Percentiles rank a stretch among this genome's conserved stretches.
Conservation (phyloP, 805 yeast genomes). For the Saccharomycopsis olivae region DNA sequence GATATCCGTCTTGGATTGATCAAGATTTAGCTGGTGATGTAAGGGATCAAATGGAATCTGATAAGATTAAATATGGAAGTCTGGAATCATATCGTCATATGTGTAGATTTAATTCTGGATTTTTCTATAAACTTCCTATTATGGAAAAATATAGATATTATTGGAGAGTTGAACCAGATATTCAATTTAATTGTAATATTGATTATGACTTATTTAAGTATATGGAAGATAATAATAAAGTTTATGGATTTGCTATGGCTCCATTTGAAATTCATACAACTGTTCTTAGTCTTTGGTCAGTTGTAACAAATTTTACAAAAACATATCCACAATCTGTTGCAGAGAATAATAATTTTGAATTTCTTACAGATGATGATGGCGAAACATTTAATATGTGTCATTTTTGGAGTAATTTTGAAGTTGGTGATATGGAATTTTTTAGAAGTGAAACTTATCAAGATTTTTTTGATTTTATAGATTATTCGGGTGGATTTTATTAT, state of each 20-base stretch:
- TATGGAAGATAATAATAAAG: constrained; percentile 32
- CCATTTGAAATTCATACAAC: constrained; percentile 43
- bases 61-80: constrained; percentile 34
- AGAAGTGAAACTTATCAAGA: constrained; percentile 35
- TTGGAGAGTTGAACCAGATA: constrained; percentile 54
- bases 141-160: constrained; percentile 41
- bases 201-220: constrained; percentile 42
- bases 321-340: constrained; percentile 36
- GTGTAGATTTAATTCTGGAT: constrained; percentile 72
- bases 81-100: constrained; percentile 44
- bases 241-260: constrained; percentile 41
- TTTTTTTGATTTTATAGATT: constrained; percentile 37
- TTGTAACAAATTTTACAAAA: constrained; percentile 35
- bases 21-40: constrained; percentile 23
- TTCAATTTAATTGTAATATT: constrained; percentile 45
- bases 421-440: constrained; percentile 41
- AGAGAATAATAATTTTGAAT: constrained; percentile 35
- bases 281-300: constrained; percentile 41
- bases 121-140: constrained; percentile 38
- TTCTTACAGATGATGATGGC: constrained; percentile 37
- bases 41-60: constrained; percentile 23
- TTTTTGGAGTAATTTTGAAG: constrained; percentile 58
- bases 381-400: constrained; percentile 43
- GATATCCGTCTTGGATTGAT: constrained; percentile 35
- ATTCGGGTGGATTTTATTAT: constrained; percentile 42